These are phyloP conservation scores for Botrytis fabae DNA, from an alignment of 2,329 filamentous ascomycete species.

Conservation along the genomic window DNA sequence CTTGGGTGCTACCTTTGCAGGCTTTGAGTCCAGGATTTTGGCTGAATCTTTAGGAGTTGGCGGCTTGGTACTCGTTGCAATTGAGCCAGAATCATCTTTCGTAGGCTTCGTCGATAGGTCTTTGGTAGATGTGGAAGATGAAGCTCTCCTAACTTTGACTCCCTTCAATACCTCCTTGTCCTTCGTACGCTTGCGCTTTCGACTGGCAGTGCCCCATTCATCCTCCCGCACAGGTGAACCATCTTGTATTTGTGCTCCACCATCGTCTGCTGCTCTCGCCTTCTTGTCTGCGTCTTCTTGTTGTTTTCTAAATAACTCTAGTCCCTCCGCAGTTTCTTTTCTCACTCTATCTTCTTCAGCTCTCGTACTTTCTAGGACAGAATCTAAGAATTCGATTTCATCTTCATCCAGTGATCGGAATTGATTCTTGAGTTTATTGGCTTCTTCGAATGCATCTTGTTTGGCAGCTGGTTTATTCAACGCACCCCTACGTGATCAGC, in stretches of 20 bases:
- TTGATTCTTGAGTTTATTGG: constrained; percentile 70
- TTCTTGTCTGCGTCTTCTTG: constrained; percentile 45
- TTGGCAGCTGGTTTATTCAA: constrained; percentile 61
- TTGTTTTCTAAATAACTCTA: constrained; percentile 56
- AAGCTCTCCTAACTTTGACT: constrained; percentile 39
- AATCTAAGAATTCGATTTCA: constrained; percentile 73
- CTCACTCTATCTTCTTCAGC: constrained; percentile 55
- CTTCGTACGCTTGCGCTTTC: constrained; percentile 45
- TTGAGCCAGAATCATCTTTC: not conserved
- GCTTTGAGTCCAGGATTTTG: not conserved
- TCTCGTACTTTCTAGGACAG: constrained; percentile 51
- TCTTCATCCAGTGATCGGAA: constrained; percentile 77
- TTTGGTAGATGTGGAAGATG: constrained; percentile 21
- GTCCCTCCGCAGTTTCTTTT: constrained; percentile 57
- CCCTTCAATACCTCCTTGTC: constrained; percentile 43
- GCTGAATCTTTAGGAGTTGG: not conserved
- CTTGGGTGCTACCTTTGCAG: not conserved
- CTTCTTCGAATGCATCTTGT: constrained; percentile 79
- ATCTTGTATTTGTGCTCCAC: constrained; percentile 26
- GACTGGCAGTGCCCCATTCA: constrained; percentile 42
- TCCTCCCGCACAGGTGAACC: constrained; percentile 36
- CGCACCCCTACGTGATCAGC: constrained; percentile 41
- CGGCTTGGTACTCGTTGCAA: constrained; percentile 7
- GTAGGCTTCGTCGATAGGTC: constrained; percentile 15
- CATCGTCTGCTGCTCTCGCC: constrained; percentile 30